Base-by-base conservation (phyloP, 116 monocot genomes). In the Papilionanthe hybrid region DNA sequence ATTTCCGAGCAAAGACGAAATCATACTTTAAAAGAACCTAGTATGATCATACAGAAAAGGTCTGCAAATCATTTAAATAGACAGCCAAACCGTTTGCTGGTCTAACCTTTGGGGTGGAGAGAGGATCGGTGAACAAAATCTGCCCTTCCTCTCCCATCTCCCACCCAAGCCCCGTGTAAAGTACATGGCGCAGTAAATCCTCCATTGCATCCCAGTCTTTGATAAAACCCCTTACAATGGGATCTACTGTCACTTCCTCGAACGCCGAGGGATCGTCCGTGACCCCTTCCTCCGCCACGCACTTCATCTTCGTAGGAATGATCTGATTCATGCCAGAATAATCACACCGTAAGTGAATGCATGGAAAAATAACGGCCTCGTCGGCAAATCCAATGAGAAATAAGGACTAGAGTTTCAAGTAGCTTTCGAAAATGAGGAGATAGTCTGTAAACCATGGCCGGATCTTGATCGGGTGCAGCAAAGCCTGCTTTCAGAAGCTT, bases 191-290 rank as follows among this genome's bases (percentile, higher is more conserved):
- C 49, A 98, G 83, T 83, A 98, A 82, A 55, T 93, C 94, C 79
- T 98, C 98, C 91, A 94, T 94, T 1, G 91, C 98, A 72, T 94
- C 98, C 98, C 98, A 98, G 63, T 98, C 92, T 75, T 75, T 91
- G 30, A 98, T 80, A 69, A 98, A 93, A 28, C 98, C 98, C 79
- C 98, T 88, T 78, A 88, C 92, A 27, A 98, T 87, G 43, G 94
- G 91, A 84, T 98, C 93, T 9, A 94, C 83, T 23, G 47, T 86
- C 20, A 83, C 82, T 69, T 91, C 96, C 86, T 92, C 93, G 55
- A 83, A 78, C 63, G 77, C 75, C 19, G 82, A 41, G 28, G 79
- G 69, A 58, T 90, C 94, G 17, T 37, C 83, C 79, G 75, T 65
- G 57, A 89, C 90, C 29, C 84, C 88, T 3, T 92, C 91, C 53